phyloP scores from a whole-genome alignment of 495 filamentous ascomycete species.

The Penicillium goetzii region DNA sequence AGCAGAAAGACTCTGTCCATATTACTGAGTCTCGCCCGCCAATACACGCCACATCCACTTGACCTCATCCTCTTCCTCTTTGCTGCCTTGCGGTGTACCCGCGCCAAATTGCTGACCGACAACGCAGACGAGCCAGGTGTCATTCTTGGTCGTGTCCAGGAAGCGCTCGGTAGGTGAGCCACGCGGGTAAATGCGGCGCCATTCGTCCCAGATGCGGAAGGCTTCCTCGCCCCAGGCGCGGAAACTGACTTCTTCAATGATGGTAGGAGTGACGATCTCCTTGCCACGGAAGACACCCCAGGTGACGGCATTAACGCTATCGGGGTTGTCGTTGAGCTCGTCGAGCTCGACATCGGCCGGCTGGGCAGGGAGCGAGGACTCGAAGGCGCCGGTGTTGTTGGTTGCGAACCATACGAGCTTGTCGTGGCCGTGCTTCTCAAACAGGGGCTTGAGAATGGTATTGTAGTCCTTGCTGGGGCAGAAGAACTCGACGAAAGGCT shows the following conservation, averaged over 20 bases:
- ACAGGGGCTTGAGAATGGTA: slow-evolving; percentile 57
- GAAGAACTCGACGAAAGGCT: slow-evolving; percentile 97
- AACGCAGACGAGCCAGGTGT: slow-evolving; percentile 86
- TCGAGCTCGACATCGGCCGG: slow-evolving; percentile 39
- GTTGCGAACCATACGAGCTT: slow-evolving; percentile 84
- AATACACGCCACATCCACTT: slow-evolving; percentile 51
- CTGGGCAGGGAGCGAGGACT: slow-evolving; percentile 58
- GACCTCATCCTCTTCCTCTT: slow-evolving; percentile 48
- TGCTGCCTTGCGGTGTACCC: slow-evolving; percentile 43
- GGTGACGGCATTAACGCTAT: slow-evolving; percentile 87
- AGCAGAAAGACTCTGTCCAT: slow-evolving; percentile 3
- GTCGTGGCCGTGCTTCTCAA: slow-evolving; percentile 60
- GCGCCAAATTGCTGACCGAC: slow-evolving; percentile 80
- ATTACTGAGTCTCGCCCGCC: slow-evolving; percentile 33
- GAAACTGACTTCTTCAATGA: slow-evolving; percentile 96
- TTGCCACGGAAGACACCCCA: slow-evolving; percentile 97
- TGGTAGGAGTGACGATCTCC: slow-evolving; percentile 96
- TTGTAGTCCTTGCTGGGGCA: slow-evolving; percentile 71
- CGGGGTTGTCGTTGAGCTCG: slow-evolving; percentile 42
- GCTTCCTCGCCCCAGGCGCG: slow-evolving; percentile 94
- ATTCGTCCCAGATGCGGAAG: slow-evolving; percentile 92
- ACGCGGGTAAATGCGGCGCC: slow-evolving; percentile 79
- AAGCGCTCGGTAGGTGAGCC: slow-evolving; percentile 68
- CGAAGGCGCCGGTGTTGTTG: slow-evolving; percentile 71
- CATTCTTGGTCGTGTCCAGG: slow-evolving; percentile 65